Conservation (phyloP, 768 basidiomycete species). For the Calocybe gangraenosa region DNA sequence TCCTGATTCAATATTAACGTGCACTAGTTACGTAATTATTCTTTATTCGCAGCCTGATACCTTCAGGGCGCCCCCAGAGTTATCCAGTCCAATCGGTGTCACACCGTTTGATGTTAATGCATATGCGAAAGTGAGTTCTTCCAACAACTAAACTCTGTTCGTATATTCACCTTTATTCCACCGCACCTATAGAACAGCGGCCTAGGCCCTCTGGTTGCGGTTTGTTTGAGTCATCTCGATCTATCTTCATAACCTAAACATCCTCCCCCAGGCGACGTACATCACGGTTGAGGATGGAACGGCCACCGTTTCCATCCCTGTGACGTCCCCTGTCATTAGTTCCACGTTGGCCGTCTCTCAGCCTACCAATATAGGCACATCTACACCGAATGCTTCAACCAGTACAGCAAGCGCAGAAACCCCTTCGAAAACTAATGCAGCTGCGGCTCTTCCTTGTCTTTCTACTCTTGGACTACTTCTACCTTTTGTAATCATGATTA, state of each 20-base stretch:
- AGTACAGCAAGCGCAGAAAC: slow-evolving; percentile 10
- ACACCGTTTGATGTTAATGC: slow-evolving; percentile 50
- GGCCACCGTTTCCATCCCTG: slow-evolving; percentile 43
- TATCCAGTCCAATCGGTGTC: slow-evolving; percentile 48
- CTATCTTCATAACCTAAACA: slow-evolving; percentile 4
- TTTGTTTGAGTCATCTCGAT: slow-evolving; percentile 19
- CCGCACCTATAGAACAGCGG: slow-evolving; percentile 36
- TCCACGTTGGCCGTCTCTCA: slow-evolving; percentile 42
- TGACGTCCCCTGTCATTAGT: slow-evolving; percentile 64
- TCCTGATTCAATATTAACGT: too few relatives aligned
- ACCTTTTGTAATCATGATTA: slow-evolving; percentile 4
- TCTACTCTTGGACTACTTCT: slow-evolving; percentile 6
- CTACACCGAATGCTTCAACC: slow-evolving; percentile 10
- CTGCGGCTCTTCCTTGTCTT: slow-evolving; percentile 1
- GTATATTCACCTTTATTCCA: not conserved
- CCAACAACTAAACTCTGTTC: not conserved
- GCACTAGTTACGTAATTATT: slow-evolving; percentile 59
- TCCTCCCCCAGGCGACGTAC: slow-evolving; percentile 60
- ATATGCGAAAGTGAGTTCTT: slow-evolving; percentile 46
- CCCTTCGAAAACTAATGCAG: slow-evolving; percentile 10
- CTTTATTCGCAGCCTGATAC: slow-evolving; percentile 59
- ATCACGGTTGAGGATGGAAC: slow-evolving; percentile 70
- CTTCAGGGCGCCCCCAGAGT: slow-evolving; percentile 58
- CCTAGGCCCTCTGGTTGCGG: slow-evolving; percentile 60
- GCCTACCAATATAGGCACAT: slow-evolving; percentile 9